These are phyloP conservation scores for Phytophthora hybrid DNA, from an alignment of 352 stramenopile species.

Conservation along the genomic window DNA sequence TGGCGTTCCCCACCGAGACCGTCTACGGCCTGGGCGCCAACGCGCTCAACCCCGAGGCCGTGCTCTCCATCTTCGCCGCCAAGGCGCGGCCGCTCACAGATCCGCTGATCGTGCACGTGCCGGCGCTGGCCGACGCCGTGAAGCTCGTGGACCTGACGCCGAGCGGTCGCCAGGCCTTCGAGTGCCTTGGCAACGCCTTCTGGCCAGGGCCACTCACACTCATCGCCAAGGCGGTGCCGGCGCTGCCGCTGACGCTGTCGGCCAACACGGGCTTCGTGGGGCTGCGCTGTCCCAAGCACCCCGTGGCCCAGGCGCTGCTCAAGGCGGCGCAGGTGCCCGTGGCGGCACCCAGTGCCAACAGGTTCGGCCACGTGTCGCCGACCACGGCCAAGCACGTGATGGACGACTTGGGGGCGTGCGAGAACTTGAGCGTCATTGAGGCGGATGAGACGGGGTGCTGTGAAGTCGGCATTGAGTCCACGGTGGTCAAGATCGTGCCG, in stretches of 20 bases:
- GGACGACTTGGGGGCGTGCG: conserved; percentile 94
- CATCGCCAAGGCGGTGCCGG: conserved; percentile 91
- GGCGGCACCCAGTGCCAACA: conserved; percentile 98
- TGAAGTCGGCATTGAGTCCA: conserved; percentile 95
- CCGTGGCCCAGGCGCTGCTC: conserved; percentile 93
- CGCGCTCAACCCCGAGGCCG: conserved; percentile 92
- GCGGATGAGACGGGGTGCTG: conserved; percentile 65
- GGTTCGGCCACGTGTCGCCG: conserved; percentile 98
- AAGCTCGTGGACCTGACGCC: conserved; percentile 88
- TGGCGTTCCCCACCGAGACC: conserved; percentile 99
- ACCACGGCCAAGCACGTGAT: conserved; percentile 97
- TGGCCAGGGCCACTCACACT: conserved; percentile 99
- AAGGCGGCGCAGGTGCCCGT: conserved; percentile 92
- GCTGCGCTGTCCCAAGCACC: conserved; percentile 95
- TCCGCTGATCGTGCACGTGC: conserved; percentile 99
- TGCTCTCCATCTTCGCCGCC: conserved; percentile 96
- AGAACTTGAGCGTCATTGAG: conserved; percentile 90
- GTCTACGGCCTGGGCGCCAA: conserved; percentile 99
- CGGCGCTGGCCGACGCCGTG: conserved; percentile 84
- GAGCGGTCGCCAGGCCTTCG: conserved; percentile 76
- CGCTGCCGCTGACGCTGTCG: conserved; percentile 85
- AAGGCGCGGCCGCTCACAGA: conserved; percentile 97
- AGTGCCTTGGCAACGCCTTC: conserved; percentile 90
- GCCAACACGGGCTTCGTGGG: conserved; percentile 98
- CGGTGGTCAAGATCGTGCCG: conserved; percentile 91